These are phyloP conservation scores for Salix koriyanagi DNA, from an alignment of 345 rosid species.

Conservation along the genomic window DNA sequence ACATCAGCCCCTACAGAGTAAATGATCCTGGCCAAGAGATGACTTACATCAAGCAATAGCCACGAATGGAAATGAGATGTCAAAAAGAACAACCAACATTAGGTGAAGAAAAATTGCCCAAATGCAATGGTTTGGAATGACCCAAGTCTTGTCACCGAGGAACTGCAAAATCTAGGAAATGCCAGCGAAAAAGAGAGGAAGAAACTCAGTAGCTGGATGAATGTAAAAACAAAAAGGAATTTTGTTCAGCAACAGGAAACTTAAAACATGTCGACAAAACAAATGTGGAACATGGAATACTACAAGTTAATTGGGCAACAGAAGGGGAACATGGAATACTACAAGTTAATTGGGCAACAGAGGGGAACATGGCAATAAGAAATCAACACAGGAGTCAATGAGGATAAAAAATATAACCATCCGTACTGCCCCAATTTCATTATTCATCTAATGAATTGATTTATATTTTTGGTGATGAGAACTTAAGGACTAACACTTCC, in stretches of 20 bases:
- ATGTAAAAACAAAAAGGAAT: background rate
- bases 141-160: conserved; percentile 56
- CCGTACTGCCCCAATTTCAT: background rate
- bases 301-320: background rate
- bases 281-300: conserved; percentile 5
- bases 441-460: conserved; percentile 6
- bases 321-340: conserved; percentile 1
- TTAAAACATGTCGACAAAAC: conserved; percentile 2
- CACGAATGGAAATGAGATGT: background rate
- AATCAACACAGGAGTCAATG: background rate
- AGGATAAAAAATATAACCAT: background rate
- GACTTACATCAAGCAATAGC: conserved; percentile 11
- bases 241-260: conserved; percentile 8
- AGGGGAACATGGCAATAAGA: background rate
- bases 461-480: background rate
- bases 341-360: background rate
- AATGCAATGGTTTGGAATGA: conserved; percentile 18
- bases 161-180: conserved; percentile 62
- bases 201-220: conserved; percentile 29
- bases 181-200: conserved; percentile 25
- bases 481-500: background rate
- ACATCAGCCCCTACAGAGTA: background rate
- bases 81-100: conserved; percentile 2
- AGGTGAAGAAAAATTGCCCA: conserved; percentile 15
- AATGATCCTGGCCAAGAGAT: background rate